Evolutionary conservation across 2,329 filamentous ascomycete species (phyloP), one percentile per base, ranked within the genome.

Genomic region (Purpureocillium takamizusanense): DNA sequence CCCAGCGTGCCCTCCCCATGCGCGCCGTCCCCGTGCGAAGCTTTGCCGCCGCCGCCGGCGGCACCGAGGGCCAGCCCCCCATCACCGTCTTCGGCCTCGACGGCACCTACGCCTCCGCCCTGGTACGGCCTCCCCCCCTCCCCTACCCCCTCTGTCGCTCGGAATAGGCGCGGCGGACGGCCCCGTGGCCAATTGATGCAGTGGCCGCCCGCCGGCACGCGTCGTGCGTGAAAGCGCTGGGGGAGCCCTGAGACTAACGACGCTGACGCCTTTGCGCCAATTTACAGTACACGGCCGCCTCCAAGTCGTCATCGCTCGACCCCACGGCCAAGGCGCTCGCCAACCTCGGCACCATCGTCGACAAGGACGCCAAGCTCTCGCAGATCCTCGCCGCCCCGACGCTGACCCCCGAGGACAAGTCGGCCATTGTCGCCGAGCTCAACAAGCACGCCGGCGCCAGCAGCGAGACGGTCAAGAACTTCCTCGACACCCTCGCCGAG

Each of bases 61-160:
- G 73, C 57, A 69, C 78, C 62, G 78, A 81, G 45, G 68, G 79
- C 64, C 89, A 86, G 75, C 81, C 90, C 56, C 92, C 92, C 52
- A 74, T 95, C 61, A 78, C 89, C 56, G 78, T 98, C 60, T 98
- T 87, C 69, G 92, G 92, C 55, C 72, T 98, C 61, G 92, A 97
- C 69, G 92, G 92, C 67, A 97, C 90, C 63, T 98, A 98, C 72
- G 92, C 92, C 64, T 88, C 83, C 71, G 92, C 92, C 72, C 77
- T 98, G 81, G 92, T 98, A 90, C 65, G 86, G 51, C 30, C 18
- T 18, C 38, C 31, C 30, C n/a, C 31, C 31, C 18, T 25, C 21
- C 25, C 43, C 40, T 21, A 44, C 38, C 35, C 28, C 28, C 28
- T 14, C 11, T n/a, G n/a, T 13, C n/a, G 28, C 42, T 33, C 37